Percentiles rank a stretch among this genome's conserved stretches.
These are phyloP conservation scores for Chrysoporthe austroafricana DNA, from an alignment of 2,329 filamentous ascomycete genomes.

Conservation along the genomic window DNA sequence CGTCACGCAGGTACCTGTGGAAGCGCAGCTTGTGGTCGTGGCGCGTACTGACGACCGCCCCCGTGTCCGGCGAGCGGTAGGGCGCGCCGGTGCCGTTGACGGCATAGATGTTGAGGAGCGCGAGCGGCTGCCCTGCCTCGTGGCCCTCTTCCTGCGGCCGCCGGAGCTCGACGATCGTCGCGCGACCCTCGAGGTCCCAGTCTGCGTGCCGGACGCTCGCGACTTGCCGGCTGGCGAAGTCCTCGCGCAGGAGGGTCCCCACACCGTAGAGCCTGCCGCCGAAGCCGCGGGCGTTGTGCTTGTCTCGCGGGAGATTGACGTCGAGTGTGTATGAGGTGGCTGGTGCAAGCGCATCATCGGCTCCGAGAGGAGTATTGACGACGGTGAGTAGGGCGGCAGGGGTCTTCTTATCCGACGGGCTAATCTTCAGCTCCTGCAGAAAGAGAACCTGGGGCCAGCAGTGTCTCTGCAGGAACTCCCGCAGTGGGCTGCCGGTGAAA, in stretches of 20 bases:
- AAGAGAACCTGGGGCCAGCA: conserved; percentile 35
- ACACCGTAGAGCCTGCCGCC: conserved; percentile 57
- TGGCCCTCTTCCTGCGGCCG: not conserved
- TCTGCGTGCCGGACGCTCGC: conserved; percentile 43
- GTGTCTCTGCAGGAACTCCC: conserved; percentile 33
- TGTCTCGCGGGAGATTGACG: conserved; percentile 53
- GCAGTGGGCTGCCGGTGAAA: conserved; percentile 20
- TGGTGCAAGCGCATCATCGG: conserved; percentile 5
- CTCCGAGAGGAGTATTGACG: conserved; percentile 30
- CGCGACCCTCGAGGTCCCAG: conserved; percentile 57
- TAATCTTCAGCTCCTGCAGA: conserved; percentile 36
- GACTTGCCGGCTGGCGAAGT: conserved; percentile 41
- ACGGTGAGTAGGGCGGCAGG: conserved; percentile 26
- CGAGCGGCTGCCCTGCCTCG: conserved; percentile 35
- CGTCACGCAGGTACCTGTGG: conserved; percentile 48
- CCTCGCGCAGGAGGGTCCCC: conserved; percentile 50
- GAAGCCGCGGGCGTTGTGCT: conserved; percentile 52
- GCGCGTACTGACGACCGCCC: conserved; percentile 46
- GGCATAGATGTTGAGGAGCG: conserved; percentile 57
- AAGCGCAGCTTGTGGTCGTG: conserved; percentile 56
- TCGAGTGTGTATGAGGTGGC: conserved; percentile 35
- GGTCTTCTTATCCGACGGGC: conserved; percentile 23
- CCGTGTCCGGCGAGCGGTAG: conserved; percentile 49
- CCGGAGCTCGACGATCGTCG: conserved; percentile 48
- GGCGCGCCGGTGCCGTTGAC: conserved; percentile 55